Conservation (phyloP, 2,329 filamentous ascomycete genomes). For the Fonsecaea pedrosoi region DNA sequence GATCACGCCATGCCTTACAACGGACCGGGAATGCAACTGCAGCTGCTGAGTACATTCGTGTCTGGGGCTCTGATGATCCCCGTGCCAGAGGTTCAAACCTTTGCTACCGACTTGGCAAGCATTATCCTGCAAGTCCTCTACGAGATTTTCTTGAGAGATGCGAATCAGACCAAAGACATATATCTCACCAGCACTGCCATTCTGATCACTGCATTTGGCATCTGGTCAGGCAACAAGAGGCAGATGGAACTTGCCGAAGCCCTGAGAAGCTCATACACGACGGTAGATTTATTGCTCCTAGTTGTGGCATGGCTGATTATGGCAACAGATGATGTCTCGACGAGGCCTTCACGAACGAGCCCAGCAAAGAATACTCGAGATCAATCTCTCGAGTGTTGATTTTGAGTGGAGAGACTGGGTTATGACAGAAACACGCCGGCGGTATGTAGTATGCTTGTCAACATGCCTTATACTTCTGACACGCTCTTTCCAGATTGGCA, state of each 20-base stretch:
- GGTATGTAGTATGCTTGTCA: neutral
- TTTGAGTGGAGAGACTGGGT: neutral
- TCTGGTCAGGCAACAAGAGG: slow-evolving; percentile 13
- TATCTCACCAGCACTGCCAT: slow-evolving; percentile 15
- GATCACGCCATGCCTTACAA: neutral
- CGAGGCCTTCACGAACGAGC: neutral
- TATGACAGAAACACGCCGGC: neutral
- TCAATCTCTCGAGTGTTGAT: neutral
- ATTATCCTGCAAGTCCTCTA: neutral
- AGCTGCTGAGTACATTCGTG: neutral
- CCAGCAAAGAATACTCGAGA: neutral
- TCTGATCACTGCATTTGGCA: slow-evolving; percentile 11
- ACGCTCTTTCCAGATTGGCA: neutral
- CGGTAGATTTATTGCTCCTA: neutral
- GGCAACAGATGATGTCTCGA: neutral
- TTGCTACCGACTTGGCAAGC: neutral
- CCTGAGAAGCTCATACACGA: slow-evolving; percentile 12
- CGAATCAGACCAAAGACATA: slow-evolving; percentile 10
- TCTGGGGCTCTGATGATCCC: neutral
- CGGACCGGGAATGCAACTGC: neutral
- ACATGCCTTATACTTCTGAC: neutral
- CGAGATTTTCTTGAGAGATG: slow-evolving; percentile 12
- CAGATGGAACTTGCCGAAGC: slow-evolving; percentile 16
- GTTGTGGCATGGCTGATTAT: neutral
- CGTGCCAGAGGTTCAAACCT: neutral